phyloP scores from a whole-genome alignment of 805 yeast species.

The Zygosaccharomyces rouxii region DNA sequence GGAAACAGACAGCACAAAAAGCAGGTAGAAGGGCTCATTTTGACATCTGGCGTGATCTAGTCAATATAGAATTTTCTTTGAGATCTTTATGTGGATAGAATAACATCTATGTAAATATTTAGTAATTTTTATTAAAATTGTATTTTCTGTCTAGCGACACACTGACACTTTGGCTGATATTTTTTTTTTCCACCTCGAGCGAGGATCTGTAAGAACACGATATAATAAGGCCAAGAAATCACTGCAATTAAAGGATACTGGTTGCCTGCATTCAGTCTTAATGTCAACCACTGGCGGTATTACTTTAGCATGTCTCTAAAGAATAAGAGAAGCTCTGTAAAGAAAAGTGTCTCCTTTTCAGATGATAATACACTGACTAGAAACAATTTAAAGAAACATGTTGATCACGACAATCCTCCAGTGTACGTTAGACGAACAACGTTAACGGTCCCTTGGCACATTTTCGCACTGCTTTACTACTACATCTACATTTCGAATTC shows the following conservation, averaged over 20 bases:
- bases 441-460: conserved; percentile 32
- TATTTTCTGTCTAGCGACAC: neutral
- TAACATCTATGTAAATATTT: neutral
- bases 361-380: conserved; percentile 32
- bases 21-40: conserved; percentile 53
- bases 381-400: conserved; percentile 21
- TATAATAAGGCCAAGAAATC: neutral
- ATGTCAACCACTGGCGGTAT: neutral
- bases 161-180: conserved; percentile 2
- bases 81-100: conserved; percentile 19
- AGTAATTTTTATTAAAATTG: neutral
- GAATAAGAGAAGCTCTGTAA: conserved; percentile 17
- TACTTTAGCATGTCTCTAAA: conserved; percentile 21
- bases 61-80: conserved; percentile 48
- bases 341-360: conserved; percentile 34
- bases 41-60: conserved; percentile 66
- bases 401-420: conserved; percentile 31
- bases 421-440: conserved; percentile 32
- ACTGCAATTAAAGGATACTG: neutral
- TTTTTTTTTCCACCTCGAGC: neutral
- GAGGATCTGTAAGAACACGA: neutral
- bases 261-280: neutral
- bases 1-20: conserved; percentile 50
- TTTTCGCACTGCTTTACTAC: conserved; percentile 34
- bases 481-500: conserved; percentile 28